A percentile compares a stretch with the other conserved stretches of the same genome.
Conservation (phyloP, 768 basidiomycete species). For the Termitomyces sp. region DNA sequence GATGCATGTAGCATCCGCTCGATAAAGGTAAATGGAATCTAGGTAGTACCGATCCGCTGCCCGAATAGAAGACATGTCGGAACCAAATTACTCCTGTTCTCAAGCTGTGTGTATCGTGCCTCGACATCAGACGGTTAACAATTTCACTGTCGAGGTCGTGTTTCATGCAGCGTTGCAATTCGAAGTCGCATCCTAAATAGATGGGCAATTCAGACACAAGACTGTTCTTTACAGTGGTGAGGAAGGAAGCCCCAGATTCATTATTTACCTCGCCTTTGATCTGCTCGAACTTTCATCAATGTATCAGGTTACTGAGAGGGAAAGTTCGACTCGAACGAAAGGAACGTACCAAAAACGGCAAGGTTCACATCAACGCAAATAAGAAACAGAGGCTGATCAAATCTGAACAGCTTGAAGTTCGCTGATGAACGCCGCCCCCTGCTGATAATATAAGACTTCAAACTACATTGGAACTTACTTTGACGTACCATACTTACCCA, state of each 20-base stretch:
- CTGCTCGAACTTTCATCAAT: background rate
- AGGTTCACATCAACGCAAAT: background rate
- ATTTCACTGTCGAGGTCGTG: background rate
- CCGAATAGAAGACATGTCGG: background rate
- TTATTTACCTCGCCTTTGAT: background rate
- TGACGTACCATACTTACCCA: background rate
- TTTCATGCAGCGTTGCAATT: background rate
- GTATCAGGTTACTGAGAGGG: background rate
- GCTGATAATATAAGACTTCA: background rate
- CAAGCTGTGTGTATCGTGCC: background rate
- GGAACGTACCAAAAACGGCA: background rate
- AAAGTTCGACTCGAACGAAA: background rate
- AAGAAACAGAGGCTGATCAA: background rate
- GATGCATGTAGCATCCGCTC: slow-evolving; percentile 33
- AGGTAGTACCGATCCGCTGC: background rate
- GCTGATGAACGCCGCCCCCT: background rate
- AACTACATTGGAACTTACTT: background rate
- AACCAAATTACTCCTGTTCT: background rate
- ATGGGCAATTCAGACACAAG: background rate
- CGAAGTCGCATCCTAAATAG: background rate
- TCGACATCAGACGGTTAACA: background rate
- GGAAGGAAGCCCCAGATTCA: background rate
- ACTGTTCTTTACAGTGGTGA: background rate
- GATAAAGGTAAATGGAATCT: background rate
- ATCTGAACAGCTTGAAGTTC: background rate